These are phyloP conservation scores for Raphanus sativus DNA, from an alignment of 345 rosid genomes.

Conservation along the genomic window DNA sequence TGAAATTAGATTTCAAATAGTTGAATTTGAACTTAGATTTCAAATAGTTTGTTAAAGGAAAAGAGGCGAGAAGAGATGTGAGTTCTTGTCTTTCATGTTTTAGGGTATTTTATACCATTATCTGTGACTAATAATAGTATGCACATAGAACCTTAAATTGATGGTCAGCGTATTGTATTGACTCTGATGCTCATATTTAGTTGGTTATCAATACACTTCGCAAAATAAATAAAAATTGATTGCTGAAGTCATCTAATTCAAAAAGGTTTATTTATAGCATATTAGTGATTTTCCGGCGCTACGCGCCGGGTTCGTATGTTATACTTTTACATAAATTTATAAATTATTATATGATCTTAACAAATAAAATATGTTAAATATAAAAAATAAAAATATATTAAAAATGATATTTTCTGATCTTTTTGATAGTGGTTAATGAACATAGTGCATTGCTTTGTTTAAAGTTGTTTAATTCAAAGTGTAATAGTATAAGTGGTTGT, in stretches of 20 bases:
- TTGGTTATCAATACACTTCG: slow-evolving; percentile 23
- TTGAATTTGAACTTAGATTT: slow-evolving; percentile 1
- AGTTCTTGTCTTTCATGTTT: background rate
- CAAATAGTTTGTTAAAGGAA: slow-evolving; percentile 36
- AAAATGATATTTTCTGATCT: too few relatives aligned
- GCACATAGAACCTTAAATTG: background rate
- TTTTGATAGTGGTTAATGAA: too few relatives aligned
- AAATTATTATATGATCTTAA: too few relatives aligned
- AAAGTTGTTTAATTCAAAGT: too few relatives aligned
- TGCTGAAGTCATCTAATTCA: background rate
- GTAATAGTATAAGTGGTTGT: too few relatives aligned
- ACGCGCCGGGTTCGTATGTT: too few relatives aligned
- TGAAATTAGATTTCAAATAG: slow-evolving; percentile 22
- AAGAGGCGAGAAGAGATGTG: slow-evolving; percentile 15
- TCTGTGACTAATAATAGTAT: slow-evolving; percentile 22
- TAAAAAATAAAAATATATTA: too few relatives aligned
- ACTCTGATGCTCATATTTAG: background rate
- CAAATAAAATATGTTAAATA: too few relatives aligned
- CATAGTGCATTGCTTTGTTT: too few relatives aligned
- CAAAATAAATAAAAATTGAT: background rate
- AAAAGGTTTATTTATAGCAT: background rate
- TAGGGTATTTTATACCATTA: slow-evolving; percentile 15
- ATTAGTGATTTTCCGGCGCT: too few relatives aligned
- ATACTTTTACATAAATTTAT: too few relatives aligned
- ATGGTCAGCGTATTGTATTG: slow-evolving; percentile 15